These are phyloP conservation scores for Erythrophleum ivorense DNA, from an alignment of 331 rosid genomes.

Conservation along the genomic window DNA sequence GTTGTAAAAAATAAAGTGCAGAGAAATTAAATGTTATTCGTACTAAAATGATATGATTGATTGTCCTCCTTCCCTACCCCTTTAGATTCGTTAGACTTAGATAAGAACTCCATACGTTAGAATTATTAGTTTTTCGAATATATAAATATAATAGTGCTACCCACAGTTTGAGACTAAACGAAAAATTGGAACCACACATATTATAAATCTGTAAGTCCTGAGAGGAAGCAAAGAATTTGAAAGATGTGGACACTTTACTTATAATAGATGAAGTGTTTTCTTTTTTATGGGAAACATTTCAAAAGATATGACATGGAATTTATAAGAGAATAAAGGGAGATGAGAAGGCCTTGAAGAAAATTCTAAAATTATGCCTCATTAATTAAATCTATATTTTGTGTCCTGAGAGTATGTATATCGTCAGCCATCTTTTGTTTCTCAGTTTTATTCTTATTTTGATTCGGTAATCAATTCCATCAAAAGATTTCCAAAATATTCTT, in stretches of 20 bases:
- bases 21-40: slow-evolving; percentile 1
- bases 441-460: slow-evolving; percentile 30
- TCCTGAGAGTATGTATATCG: slow-evolving; percentile 1
- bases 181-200: slow-evolving; percentile 12
- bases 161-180: slow-evolving; percentile 4
- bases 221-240: not conserved
- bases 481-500: slow-evolving; percentile 23
- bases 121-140: slow-evolving; percentile 6
- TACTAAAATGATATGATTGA: slow-evolving; percentile 44
- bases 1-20: slow-evolving; percentile 11
- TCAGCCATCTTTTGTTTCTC: slow-evolving; percentile 33
- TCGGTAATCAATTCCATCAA: slow-evolving; percentile 33
- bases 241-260: slow-evolving; percentile 6
- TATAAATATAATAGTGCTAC: slow-evolving; percentile 18
- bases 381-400: slow-evolving; percentile 17
- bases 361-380: slow-evolving; percentile 1
- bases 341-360: slow-evolving; percentile 19
- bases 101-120: slow-evolving; percentile 33
- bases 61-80: slow-evolving; percentile 43
- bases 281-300: slow-evolving; percentile 24
- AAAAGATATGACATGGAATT: slow-evolving; percentile 15
- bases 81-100: slow-evolving; percentile 42
- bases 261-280: slow-evolving; percentile 14
- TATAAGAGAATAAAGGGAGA: slow-evolving; percentile 35
- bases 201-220: not conserved